A percentile compares a stretch with the other conserved stretches of the same genome.
phyloP scores from a whole-genome alignment of 164 flowering plant species.

The Vitis amurensis region DNA sequence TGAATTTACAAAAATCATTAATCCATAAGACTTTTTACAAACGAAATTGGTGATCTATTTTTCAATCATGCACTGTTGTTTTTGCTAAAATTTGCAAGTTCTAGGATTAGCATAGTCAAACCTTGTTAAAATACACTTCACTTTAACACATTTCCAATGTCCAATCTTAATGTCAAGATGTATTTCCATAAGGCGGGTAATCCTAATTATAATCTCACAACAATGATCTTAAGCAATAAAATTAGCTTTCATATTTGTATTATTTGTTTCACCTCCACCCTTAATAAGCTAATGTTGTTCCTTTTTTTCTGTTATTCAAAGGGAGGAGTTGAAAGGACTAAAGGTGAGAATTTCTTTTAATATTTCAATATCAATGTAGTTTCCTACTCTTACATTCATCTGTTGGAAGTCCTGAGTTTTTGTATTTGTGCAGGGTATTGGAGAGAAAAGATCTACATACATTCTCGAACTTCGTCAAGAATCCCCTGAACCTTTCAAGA shows the following conservation, averaged over 20 bases:
- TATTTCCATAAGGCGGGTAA: background rate
- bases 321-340: slow-evolving; percentile 64
- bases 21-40: too few species aligned
- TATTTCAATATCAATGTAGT: background rate
- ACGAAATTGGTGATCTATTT: too few species aligned
- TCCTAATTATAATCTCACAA: background rate
- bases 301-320: slow-evolving; percentile 20
- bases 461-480: slow-evolving; percentile 65
- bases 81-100: too few species aligned
- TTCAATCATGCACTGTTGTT: too few species aligned
- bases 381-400: background rate
- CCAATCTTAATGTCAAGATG: too few species aligned
- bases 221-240: background rate
- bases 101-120: too few species aligned
- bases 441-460: slow-evolving; percentile 73
- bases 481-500: slow-evolving; percentile 66
- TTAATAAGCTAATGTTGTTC: background rate
- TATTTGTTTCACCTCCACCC: background rate
- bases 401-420: background rate
- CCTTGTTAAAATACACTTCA: too few species aligned
- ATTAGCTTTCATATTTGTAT: background rate
- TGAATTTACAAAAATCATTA: too few species aligned
- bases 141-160: too few species aligned
- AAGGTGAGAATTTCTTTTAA: slow-evolving; percentile 34
- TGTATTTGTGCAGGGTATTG: slow-evolving; percentile 54